A percentile compares a stretch with the other conserved stretches of the same genome.
phyloP scores from a whole-genome alignment of 2,329 filamentous ascomycete species.

The Neofusicoccum kwambonambiense region DNA sequence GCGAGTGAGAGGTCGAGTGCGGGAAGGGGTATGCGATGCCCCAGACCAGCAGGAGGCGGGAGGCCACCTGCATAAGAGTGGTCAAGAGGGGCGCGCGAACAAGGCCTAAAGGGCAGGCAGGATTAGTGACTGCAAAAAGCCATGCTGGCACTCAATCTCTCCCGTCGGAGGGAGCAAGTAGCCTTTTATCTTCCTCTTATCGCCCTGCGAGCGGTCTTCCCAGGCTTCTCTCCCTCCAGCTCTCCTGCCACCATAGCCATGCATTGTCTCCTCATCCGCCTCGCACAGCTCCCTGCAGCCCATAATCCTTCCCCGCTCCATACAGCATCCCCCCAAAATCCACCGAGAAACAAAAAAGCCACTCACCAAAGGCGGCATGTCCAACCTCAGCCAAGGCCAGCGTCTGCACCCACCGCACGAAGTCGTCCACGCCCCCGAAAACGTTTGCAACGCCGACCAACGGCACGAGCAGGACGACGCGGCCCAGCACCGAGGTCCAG shows the following conservation, averaged over 20 bases:
- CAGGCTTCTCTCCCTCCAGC: too few species aligned
- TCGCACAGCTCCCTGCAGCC: too few species aligned
- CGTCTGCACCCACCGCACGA: conserved; percentile 79
- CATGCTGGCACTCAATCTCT: too few species aligned
- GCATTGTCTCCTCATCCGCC: too few species aligned
- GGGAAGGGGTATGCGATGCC: conserved; percentile 75
- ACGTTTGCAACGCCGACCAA: conserved; percentile 47
- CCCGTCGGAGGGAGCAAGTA: too few species aligned
- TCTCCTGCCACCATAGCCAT: too few species aligned
- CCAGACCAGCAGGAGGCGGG: conserved; percentile 87
- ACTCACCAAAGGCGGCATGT: conserved; percentile 73
- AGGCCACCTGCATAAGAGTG: conserved; percentile 85
- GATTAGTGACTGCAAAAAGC: not conserved
- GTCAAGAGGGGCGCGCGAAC: conserved; percentile 84
- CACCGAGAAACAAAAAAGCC: not conserved
- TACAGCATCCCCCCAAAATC: too few species aligned
- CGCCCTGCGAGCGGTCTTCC: too few species aligned
- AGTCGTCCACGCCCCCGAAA: conserved; percentile 62
- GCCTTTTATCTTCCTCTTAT: too few species aligned
- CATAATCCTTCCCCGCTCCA: too few species aligned
- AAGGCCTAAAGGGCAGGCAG: conserved; percentile 55
- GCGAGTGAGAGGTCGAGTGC: conserved; percentile 54
- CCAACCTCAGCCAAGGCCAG: conserved; percentile 78
- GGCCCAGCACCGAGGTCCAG: conserved; percentile 75
- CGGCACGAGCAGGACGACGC: conserved; percentile 58